Percentiles rank a stretch among this genome's conserved stretches.
These are phyloP conservation scores for Arthrobotrys sphaeroides DNA, from an alignment of 2,329 filamentous ascomycete species.

Conservation along the genomic window DNA sequence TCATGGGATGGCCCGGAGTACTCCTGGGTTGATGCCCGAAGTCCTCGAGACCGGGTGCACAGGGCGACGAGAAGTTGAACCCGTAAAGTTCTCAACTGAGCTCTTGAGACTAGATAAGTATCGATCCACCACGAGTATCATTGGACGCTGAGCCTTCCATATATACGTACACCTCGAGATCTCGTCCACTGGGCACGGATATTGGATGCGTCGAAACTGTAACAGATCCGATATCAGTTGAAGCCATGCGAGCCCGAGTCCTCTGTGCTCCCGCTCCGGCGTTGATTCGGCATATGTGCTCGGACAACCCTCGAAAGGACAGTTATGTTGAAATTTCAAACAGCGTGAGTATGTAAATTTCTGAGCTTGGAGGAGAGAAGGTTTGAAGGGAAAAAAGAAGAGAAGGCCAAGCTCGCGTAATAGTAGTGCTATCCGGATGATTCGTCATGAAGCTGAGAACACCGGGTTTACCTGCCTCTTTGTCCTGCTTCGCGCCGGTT, in stretches of 20 bases:
- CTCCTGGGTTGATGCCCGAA: too few relatives aligned
- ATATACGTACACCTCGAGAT: neutral
- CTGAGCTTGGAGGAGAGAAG: neutral
- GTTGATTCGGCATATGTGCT: neutral
- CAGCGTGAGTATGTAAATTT: neutral
- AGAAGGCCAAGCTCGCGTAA: neutral
- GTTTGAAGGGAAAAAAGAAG: neutral
- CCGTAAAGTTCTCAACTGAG: too few relatives aligned
- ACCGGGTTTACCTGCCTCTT: slow-evolving; percentile 2
- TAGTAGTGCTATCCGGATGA: neutral
- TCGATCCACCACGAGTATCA: neutral
- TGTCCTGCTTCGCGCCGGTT: slow-evolving; percentile 6
- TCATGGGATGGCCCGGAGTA: too few relatives aligned
- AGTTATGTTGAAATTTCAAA: neutral
- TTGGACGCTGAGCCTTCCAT: neutral
- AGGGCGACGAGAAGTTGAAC: too few relatives aligned
- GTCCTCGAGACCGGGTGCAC: too few relatives aligned
- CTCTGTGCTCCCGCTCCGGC: too few relatives aligned
- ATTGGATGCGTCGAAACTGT: neutral
- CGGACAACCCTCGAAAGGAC: neutral
- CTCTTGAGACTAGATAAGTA: too few relatives aligned
- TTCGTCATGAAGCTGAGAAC: neutral
- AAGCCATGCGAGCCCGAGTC: neutral
- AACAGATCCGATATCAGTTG: slow-evolving; percentile 11
- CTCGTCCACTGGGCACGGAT: neutral